Evolutionary conservation across 164 flowering plant species (phyloP).

Genomic region (Tinospora cordifolia): DNA sequence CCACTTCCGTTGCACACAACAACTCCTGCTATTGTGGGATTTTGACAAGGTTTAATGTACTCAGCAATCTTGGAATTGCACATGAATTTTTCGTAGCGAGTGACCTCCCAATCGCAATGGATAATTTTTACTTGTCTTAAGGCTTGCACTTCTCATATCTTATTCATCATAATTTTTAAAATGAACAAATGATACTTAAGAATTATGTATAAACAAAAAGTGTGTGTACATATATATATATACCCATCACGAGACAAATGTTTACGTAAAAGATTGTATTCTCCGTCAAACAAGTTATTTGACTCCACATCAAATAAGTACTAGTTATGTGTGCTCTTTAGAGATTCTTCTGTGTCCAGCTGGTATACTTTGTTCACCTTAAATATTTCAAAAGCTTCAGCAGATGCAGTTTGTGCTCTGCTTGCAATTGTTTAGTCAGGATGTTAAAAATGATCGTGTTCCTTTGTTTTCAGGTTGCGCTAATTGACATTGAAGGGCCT

Average conservation of each 20-base stretch:
- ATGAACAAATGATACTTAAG: not conserved
- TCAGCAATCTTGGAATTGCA: too few species aligned
- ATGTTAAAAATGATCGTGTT: not conserved
- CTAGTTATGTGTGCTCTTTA: not conserved
- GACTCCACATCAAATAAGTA: not conserved
- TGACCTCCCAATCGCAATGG: not conserved
- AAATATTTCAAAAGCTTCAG: not conserved
- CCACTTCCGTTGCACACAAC: too few species aligned
- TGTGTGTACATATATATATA: too few species aligned
- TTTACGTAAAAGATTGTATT: not conserved
- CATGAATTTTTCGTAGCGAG: too few species aligned
- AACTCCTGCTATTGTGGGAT: too few species aligned
- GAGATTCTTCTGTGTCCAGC: not conserved
- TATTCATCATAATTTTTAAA: not conserved
- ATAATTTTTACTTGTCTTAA: not conserved
- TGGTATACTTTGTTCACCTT: not conserved
- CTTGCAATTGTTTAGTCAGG: not conserved
- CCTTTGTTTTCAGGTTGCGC: conserved; percentile 43
- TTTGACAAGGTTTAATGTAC: too few species aligned
- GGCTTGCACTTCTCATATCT: not conserved
- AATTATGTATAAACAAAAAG: not conserved
- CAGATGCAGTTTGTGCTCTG: not conserved
- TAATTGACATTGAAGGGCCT: conserved; percentile 57
- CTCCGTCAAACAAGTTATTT: not conserved
- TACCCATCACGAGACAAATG: not conserved